Conservation (phyloP, 2,329 filamentous ascomycete genomes). For the Talaromyces sp. region DNA sequence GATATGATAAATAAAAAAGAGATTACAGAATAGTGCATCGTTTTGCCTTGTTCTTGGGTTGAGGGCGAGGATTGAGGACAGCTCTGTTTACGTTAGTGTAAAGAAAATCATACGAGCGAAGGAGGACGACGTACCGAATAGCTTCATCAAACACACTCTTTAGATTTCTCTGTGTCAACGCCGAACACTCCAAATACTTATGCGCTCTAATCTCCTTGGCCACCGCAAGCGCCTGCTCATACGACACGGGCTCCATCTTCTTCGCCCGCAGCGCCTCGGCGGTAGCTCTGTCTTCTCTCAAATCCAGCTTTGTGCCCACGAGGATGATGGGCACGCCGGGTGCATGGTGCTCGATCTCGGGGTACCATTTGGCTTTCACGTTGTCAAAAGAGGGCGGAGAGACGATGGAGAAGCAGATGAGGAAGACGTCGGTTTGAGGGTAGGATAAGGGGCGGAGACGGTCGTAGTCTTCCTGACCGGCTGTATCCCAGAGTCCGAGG, state of each 20-base stretch:
- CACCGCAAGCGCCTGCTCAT: slow-evolving; percentile 82
- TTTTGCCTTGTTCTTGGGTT: slow-evolving; percentile 45
- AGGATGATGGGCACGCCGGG: slow-evolving; percentile 94
- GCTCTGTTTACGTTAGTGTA: slow-evolving; percentile 32
- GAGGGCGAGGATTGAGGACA: slow-evolving; percentile 48
- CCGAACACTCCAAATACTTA: slow-evolving; percentile 98
- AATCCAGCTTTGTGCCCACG: slow-evolving; percentile 93
- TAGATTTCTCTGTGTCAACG: slow-evolving; percentile 89
- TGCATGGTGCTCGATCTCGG: slow-evolving; percentile 95
- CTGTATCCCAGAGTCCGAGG: slow-evolving; percentile 96
- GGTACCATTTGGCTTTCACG: slow-evolving; percentile 98
- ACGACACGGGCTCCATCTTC: slow-evolving; percentile 95
- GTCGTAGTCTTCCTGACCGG: slow-evolving; percentile 98
- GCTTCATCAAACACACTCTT: slow-evolving; percentile 99
- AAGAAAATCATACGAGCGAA: neutral
- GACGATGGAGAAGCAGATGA: slow-evolving; percentile 98
- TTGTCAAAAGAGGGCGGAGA: slow-evolving; percentile 98
- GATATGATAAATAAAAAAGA: neutral
- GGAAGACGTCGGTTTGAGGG: slow-evolving; percentile 95
- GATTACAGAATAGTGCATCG: slow-evolving; percentile 45
- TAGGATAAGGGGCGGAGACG: slow-evolving; percentile 91
- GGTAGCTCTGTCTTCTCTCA: slow-evolving; percentile 82
- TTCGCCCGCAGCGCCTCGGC: slow-evolving; percentile 79
- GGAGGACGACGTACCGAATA: slow-evolving; percentile 69
- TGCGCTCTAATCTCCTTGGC: slow-evolving; percentile 93